These are phyloP conservation scores for Nothomitra cinnamomea DNA, from an alignment of 2,329 filamentous ascomycete genomes.

Conservation along the genomic window DNA sequence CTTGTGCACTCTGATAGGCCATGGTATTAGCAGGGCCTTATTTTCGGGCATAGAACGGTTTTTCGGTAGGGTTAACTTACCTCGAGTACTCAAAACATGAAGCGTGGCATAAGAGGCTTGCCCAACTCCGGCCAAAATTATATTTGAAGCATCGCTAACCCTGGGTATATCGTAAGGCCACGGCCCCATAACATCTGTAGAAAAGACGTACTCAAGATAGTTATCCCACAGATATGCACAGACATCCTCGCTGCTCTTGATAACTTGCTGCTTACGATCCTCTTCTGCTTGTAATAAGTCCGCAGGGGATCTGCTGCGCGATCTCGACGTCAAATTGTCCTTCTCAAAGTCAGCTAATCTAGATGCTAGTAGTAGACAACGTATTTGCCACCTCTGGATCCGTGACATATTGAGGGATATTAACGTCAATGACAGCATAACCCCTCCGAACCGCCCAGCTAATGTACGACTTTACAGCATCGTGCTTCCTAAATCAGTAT, in stretches of 20 bases:
- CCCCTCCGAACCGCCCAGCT: constrained; percentile 63
- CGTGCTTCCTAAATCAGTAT: constrained; percentile 40
- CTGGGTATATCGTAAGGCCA: constrained; percentile 21
- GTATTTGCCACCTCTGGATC: constrained; percentile 29
- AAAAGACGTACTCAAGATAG: constrained; percentile 52
- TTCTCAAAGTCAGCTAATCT: not conserved
- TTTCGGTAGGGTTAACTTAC: constrained; percentile 26
- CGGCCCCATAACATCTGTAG: not conserved
- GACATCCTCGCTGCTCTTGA: constrained; percentile 48
- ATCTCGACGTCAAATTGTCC: not conserved
- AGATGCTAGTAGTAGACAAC: no score
- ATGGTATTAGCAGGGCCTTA: not conserved
- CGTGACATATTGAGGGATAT: constrained; percentile 65
- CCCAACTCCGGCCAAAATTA: constrained; percentile 81
- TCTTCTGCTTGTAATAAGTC: no score
- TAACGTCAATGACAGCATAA: constrained; percentile 81
- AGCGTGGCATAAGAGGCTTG: constrained; percentile 74
- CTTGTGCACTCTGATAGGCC: not conserved
- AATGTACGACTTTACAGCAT: constrained; percentile 65
- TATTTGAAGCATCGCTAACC: constrained; percentile 47
- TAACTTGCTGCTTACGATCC: constrained; percentile 24
- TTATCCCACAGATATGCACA: constrained; percentile 92
- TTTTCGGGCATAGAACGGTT: not conserved
- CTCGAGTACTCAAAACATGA: constrained; percentile 59
- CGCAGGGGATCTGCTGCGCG: no score